These are phyloP conservation scores for Trichomonascaceae sp. DNA, from an alignment of 1,139 yeast species.

Conservation along the genomic window DNA sequence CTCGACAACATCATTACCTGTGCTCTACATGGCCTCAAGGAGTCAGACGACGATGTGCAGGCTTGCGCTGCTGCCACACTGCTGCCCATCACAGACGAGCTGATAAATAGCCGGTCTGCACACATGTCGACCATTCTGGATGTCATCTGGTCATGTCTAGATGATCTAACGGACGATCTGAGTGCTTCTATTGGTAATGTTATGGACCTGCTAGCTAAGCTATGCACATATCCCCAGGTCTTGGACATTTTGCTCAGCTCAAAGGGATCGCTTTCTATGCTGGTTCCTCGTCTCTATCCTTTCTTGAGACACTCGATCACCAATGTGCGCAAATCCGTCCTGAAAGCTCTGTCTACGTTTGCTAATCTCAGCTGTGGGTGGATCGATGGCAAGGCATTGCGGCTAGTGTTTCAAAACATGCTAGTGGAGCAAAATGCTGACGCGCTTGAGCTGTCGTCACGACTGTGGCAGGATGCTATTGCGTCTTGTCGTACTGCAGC, in stretches of 20 bases:
- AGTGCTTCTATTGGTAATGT: constrained; percentile 94
- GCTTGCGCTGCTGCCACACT: constrained; percentile 92
- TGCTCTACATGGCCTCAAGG: constrained; percentile 76
- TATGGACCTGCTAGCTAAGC: constrained; percentile 82
- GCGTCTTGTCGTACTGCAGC: too few species aligned
- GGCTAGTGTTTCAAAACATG: constrained; percentile 76
- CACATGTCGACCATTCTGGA: constrained; percentile 52
- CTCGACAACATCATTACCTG: constrained; percentile 66
- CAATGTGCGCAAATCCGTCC: constrained; percentile 80
- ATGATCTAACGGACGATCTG: constrained; percentile 77
- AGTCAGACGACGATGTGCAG: constrained; percentile 90
- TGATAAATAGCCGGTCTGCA: constrained; percentile 51
- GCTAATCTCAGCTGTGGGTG: constrained; percentile 52
- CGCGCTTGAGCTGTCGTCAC: constrained; percentile 50
- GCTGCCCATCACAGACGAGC: constrained; percentile 77
- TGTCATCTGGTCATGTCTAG: constrained; percentile 80
- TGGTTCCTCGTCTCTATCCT: constrained; percentile 89
- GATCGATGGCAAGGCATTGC: constrained; percentile 60
- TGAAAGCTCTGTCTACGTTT: constrained; percentile 70
- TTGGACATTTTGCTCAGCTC: constrained; percentile 55
- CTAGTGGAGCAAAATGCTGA: constrained; percentile 77
- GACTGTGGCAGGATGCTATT: constrained; percentile 47
- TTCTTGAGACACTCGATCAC: constrained; percentile 89
- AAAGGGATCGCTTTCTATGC: constrained; percentile 47
- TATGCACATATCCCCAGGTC: constrained; percentile 74